A percentile compares a stretch with the other conserved stretches of the same genome.
Conservation (phyloP, 371 early-diverging fungal species). For the Syncephalastrum racemosum region DNA sequence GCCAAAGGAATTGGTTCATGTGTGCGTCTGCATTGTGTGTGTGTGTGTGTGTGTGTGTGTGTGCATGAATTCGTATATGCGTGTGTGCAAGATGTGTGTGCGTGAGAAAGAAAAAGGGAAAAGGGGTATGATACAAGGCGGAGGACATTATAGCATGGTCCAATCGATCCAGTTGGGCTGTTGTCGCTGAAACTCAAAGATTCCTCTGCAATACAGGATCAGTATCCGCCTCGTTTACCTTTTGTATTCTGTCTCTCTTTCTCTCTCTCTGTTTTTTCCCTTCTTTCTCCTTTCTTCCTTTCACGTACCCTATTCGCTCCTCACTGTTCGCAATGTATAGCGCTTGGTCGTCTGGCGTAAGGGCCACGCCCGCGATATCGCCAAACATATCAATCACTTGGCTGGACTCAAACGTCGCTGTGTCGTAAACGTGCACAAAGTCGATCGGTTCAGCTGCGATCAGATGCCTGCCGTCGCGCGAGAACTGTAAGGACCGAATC, state of each 20-base stretch:
- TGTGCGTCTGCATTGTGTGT: no score
- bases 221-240: no score
- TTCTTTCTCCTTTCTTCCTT: background rate
- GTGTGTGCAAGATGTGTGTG: no score
- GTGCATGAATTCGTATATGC: no score
- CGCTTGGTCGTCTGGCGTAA: constrained; percentile 57
- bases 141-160: constrained; percentile 1
- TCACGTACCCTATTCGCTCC: constrained; percentile 26
- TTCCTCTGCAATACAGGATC: constrained; percentile 6
- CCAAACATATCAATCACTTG: constrained; percentile 87
- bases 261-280: no score
- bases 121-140: constrained; percentile 8
- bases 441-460: constrained; percentile 77
- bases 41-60: no score
- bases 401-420: constrained; percentile 34
- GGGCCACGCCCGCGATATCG: constrained; percentile 70
- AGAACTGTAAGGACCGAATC: constrained; percentile 74
- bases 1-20: no score
- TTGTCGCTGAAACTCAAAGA: constrained; percentile 29
- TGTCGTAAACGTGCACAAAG: constrained; percentile 76
- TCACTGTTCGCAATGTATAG: constrained; percentile 62
- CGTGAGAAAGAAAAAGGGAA: background rate
- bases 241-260: no score
- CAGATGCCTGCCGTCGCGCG: constrained; percentile 67
- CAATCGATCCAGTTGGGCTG: constrained; percentile 2